phyloP scores from a whole-genome alignment of 805 yeast genomes.

The Tetrapisispora phaffii region DNA sequence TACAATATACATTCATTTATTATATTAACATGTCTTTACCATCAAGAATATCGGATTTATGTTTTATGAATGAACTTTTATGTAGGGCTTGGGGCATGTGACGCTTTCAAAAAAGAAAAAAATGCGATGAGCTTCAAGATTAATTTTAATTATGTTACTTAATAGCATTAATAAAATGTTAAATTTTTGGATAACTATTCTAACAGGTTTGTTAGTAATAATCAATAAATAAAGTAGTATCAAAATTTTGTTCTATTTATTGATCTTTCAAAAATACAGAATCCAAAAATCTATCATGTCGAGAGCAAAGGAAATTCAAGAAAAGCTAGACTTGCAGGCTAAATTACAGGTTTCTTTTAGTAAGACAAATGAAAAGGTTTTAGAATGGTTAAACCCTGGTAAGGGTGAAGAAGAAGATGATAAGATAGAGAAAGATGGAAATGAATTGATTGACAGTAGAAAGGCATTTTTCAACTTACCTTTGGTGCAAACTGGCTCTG shows the following conservation, averaged over 20 bases:
- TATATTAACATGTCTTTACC: too few species aligned
- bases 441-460: conserved; percentile 15
- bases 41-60: neutral
- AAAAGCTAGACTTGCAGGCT: conserved; percentile 27
- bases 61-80: neutral
- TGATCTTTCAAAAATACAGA: neutral
- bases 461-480: conserved; percentile 24
- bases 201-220: too few species aligned
- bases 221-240: too few species aligned
- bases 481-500: conserved; percentile 27
- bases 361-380: conserved; percentile 16
- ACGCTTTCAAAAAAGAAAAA: neutral
- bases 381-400: conserved; percentile 19
- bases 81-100: neutral
- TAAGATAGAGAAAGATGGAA: neutral
- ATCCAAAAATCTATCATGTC: conserved; percentile 1
- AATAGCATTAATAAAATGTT: too few species aligned
- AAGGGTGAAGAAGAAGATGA: conserved; percentile 1
- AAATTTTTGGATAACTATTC: too few species aligned
- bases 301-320: conserved; percentile 28
- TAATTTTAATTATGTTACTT: neutral
- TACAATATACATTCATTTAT: too few species aligned
- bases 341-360: conserved; percentile 22
- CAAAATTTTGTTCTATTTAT: too few species aligned
- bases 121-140: neutral